phyloP scores from a whole-genome alignment of 2,329 filamentous ascomycete species.

The Cercospora janseana region DNA sequence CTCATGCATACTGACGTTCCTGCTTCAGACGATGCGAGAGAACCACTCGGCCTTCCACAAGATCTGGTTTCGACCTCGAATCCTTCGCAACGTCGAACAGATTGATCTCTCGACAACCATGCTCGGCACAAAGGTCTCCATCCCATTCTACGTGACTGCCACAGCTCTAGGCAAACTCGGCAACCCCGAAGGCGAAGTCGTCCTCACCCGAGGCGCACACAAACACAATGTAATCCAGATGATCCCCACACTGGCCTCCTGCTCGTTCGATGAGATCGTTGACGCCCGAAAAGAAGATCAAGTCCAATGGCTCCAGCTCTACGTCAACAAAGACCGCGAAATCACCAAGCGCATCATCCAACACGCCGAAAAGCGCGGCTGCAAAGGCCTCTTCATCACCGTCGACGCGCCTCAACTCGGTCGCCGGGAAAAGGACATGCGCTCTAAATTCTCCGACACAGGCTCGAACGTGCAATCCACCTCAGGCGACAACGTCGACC shows the following conservation, averaged over 20 bases:
- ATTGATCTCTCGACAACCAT: conserved; percentile 88
- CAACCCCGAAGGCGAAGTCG: conserved; percentile 87
- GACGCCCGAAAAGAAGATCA: conserved; percentile 78
- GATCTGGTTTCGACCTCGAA: conserved; percentile 89
- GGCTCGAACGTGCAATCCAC: conserved; percentile 76
- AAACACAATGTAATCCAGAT: conserved; percentile 94
- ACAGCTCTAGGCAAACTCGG: conserved; percentile 95
- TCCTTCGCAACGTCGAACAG: conserved; percentile 85
- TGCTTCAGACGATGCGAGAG: conserved; percentile 66
- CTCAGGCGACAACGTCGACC: conserved; percentile 70
- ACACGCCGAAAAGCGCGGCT: conserved; percentile 87
- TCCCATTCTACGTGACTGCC: conserved; percentile 95
- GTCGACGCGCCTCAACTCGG: conserved; percentile 96
- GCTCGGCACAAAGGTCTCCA: conserved; percentile 79
- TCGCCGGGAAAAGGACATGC: conserved; percentile 96
- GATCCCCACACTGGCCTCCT: conserved; percentile 96
- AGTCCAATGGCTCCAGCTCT: conserved; percentile 90
- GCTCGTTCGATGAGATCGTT: conserved; percentile 95
- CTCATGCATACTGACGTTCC: conserved; percentile 1
- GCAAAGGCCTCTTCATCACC: conserved; percentile 95
- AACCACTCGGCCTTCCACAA: conserved; percentile 96
- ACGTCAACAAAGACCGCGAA: conserved; percentile 83
- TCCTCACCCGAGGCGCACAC: conserved; percentile 78
- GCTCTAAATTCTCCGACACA: conserved; percentile 69
- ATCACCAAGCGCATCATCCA: conserved; percentile 88